These are phyloP conservation scores for Trypanosoma avium DNA, from an alignment of 208 protist genomes.

Conservation along the genomic window DNA sequence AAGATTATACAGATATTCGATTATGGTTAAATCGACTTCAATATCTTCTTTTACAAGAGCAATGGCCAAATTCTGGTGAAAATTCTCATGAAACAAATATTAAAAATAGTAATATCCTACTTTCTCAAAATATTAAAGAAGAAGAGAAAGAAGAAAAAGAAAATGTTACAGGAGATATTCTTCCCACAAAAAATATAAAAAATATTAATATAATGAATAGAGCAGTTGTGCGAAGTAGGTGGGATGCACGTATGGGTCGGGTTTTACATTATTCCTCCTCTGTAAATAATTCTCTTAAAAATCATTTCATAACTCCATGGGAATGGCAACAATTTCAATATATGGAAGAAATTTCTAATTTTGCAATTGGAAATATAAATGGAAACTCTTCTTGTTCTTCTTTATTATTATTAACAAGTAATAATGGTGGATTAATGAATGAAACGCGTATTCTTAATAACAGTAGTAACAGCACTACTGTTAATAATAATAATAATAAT, in stretches of 20 bases:
- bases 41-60: constrained; percentile 41
- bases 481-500: neutral
- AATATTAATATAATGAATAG: neutral
- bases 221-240: constrained; percentile 9
- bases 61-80: constrained; percentile 24
- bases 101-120: neutral
- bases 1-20: constrained; percentile 48
- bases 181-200: neutral
- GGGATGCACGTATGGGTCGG: constrained; percentile 24
- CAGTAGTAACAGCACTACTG: too few species aligned
- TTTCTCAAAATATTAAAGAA: neutral
- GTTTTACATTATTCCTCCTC: constrained; percentile 10
- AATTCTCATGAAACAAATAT: neutral
- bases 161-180: neutral
- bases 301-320: constrained; percentile 5
- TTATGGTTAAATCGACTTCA: constrained; percentile 76
- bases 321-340: constrained; percentile 34
- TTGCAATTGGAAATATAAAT: neutral
- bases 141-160: neutral
- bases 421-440: neutral
- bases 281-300: neutral
- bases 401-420: too few species aligned
- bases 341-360: constrained; percentile 22
- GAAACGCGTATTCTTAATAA: neutral
- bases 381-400: too few species aligned